These are phyloP conservation scores for Capsicum pubescens DNA, from an alignment of 257 asterid genomes.

Conservation along the genomic window DNA sequence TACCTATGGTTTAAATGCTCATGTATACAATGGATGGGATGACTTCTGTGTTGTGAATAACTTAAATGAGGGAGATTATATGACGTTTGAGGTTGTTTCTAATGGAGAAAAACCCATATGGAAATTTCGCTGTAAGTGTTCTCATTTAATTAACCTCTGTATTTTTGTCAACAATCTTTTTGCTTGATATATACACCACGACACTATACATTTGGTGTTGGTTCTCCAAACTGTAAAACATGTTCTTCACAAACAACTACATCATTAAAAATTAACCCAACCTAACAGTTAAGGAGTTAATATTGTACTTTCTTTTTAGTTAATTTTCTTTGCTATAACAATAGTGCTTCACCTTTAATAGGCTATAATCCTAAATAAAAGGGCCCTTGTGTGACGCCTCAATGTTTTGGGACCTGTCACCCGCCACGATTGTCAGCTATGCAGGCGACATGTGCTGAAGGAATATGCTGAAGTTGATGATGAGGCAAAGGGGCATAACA, in stretches of 20 bases:
- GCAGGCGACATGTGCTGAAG: too few relatives aligned
- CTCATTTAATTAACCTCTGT: neutral
- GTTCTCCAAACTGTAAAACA: neutral
- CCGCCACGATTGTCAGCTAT: too few relatives aligned
- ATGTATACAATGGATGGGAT: too few relatives aligned
- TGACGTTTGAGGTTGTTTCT: neutral
- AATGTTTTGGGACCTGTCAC: too few relatives aligned
- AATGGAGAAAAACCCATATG: neutral
- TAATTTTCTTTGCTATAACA: neutral
- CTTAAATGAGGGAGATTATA: neutral
- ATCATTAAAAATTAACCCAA: neutral
- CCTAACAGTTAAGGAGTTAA: neutral
- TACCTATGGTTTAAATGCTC: neutral
- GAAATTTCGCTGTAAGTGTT: slow-evolving; percentile 17
- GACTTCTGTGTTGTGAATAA: neutral
- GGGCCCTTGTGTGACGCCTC: too few relatives aligned
- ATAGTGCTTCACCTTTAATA: neutral
- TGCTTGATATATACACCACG: neutral
- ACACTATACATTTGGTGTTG: neutral
- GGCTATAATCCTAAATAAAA: neutral
- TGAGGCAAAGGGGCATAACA: too few relatives aligned
- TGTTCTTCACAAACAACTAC: neutral
- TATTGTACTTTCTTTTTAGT: neutral
- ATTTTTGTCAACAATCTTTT: neutral
- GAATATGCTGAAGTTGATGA: too few relatives aligned